phyloP scores from a whole-genome alignment of 2,329 filamentous ascomycete genomes.

The Fusarium chaquense region DNA sequence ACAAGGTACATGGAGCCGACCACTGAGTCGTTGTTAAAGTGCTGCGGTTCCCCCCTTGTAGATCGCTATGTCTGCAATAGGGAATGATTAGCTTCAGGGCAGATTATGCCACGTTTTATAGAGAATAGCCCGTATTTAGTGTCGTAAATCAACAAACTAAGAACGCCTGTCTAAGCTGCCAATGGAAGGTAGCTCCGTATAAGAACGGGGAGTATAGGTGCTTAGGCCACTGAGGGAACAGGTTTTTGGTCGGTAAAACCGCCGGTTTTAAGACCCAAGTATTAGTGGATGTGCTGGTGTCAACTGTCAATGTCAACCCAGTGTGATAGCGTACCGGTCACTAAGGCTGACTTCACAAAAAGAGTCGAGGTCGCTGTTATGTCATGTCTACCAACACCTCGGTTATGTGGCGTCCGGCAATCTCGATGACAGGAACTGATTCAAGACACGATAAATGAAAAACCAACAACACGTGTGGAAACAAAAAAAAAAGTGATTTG shows the following conservation, averaged over 20 bases:
- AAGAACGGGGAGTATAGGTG: neutral
- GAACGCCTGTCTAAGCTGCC: neutral
- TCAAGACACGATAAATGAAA: neutral
- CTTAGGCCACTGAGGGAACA: neutral
- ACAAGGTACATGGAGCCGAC: neutral
- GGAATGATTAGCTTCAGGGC: neutral
- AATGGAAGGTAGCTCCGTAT: neutral
- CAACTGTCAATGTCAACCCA: too few species aligned
- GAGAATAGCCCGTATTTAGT: neutral
- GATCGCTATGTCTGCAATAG: neutral
- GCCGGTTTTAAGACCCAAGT: neutral
- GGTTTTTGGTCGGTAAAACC: neutral
- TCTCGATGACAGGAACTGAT: neutral
- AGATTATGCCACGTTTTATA: neutral
- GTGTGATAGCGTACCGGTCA: neutral
- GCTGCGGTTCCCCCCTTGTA: neutral
- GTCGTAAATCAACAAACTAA: neutral
- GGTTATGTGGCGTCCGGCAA: neutral
- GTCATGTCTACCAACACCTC: neutral
- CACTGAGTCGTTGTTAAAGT: neutral
- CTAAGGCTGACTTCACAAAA: neutral
- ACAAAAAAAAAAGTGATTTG: neutral
- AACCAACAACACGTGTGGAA: neutral
- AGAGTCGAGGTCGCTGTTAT: too few species aligned
- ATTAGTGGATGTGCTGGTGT: neutral